phyloP scores from a whole-genome alignment of 495 filamentous ascomycete genomes.

The Aspergillus mulundensis region DNA sequence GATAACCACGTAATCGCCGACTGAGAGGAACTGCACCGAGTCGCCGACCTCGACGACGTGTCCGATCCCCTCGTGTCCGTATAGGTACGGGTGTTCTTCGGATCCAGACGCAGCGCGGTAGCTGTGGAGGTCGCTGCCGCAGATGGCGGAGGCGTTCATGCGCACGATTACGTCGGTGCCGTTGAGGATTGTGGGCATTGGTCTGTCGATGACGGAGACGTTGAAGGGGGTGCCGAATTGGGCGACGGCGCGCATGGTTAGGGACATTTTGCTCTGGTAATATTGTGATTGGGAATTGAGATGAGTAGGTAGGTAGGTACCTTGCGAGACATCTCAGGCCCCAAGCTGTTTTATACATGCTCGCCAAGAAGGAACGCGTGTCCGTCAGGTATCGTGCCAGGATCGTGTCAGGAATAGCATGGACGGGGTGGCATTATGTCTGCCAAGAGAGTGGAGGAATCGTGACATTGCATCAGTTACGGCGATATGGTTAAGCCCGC shows the following conservation, averaged over 20 bases:
- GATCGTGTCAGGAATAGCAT: no score
- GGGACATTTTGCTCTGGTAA: not conserved
- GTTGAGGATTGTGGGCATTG: constrained; percentile 19
- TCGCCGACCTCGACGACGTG: constrained; percentile 22
- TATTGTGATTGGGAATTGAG: no score
- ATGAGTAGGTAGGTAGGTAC: no score
- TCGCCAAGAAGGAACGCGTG: no score
- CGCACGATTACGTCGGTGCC: constrained; percentile 26
- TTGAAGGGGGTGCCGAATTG: constrained; percentile 13
- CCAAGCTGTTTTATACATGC: no score
- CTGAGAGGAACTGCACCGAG: constrained; percentile 17
- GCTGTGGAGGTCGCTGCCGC: constrained; percentile 27
- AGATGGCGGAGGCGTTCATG: constrained; percentile 27
- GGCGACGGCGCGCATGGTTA: constrained; percentile 8
- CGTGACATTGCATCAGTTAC: no score
- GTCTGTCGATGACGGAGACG: constrained; percentile 11
- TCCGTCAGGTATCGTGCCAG: no score
- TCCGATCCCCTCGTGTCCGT: constrained; percentile 35
- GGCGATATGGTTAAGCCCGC: no score
- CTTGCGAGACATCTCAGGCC: no score
- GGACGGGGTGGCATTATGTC: no score
- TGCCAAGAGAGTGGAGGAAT: no score
- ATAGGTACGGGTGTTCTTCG: constrained; percentile 2
- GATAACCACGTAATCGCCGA: constrained; percentile 28
- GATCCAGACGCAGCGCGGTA: constrained; percentile 21